phyloP scores from a whole-genome alignment of 768 basidiomycete genomes.

The Tylopilus sp. region DNA sequence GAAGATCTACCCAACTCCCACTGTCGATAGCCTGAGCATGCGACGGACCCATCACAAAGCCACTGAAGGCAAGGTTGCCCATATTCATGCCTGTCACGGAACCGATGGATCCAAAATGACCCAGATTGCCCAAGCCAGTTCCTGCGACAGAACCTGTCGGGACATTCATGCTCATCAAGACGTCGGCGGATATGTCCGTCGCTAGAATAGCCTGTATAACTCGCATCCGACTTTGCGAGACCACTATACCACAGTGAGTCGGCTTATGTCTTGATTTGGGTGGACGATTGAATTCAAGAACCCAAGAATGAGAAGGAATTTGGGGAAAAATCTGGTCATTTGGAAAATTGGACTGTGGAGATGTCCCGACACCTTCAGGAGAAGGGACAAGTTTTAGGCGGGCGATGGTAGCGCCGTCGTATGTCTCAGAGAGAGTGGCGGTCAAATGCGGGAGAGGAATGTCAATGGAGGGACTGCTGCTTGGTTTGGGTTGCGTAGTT shows the following conservation, averaged over 20 bases:
- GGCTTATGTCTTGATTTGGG: conserved; percentile 35
- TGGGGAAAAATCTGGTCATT: conserved; percentile 26
- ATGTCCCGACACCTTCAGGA: conserved; percentile 15
- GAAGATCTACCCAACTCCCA: conserved; percentile 30
- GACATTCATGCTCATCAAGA: conserved; percentile 23
- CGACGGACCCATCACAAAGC: conserved; percentile 20
- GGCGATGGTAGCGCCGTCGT: conserved; percentile 53
- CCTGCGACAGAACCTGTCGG: conserved; percentile 10
- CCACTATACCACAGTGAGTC: conserved; percentile 53
- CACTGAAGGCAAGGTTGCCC: conserved; percentile 25
- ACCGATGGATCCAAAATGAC: conserved; percentile 24
- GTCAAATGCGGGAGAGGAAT: conserved; percentile 51
- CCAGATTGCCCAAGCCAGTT: conserved; percentile 21
- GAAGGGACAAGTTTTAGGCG: conserved; percentile 43
- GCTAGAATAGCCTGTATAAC: conserved; percentile 67
- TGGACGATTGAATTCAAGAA: conserved; percentile 64
- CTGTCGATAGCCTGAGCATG: conserved; percentile 18
- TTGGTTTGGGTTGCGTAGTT: conserved; percentile 10
- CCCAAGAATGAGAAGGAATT: conserved; percentile 45
- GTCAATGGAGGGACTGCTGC: conserved; percentile 35
- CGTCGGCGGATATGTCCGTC: conserved; percentile 23
- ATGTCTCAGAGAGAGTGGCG: conserved; percentile 35
- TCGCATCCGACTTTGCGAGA: conserved; percentile 70
- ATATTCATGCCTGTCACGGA: conserved; percentile 18
- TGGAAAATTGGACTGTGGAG: conserved; percentile 13